A percentile compares a stretch with the other conserved stretches of the same genome.
These are phyloP conservation scores for Senna siamea DNA, from an alignment of 306 rosid species.

Conservation along the genomic window DNA sequence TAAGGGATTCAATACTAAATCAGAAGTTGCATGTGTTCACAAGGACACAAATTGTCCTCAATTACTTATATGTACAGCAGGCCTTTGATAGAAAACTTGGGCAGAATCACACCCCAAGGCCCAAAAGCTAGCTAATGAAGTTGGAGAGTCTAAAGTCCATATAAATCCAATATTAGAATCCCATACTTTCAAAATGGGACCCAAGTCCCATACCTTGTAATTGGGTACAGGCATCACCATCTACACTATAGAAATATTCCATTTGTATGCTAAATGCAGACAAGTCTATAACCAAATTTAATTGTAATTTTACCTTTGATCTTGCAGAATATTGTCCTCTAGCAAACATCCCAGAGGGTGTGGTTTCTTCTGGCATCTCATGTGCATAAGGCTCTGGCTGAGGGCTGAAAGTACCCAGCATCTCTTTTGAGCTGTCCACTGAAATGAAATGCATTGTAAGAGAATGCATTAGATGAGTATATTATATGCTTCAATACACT, in stretches of 20 bases:
- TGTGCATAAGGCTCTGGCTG: conserved; percentile 78
- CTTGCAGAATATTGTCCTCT: conserved; percentile 87
- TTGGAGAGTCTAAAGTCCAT: too few relatives aligned
- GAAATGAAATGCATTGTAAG: conserved; percentile 36
- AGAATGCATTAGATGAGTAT: conserved; percentile 13
- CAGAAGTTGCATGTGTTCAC: not conserved
- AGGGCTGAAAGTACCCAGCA: conserved; percentile 96
- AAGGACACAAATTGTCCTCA: not conserved
- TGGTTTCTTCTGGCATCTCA: conserved; percentile 86
- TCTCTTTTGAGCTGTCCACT: conserved; percentile 86
- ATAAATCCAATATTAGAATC: too few relatives aligned
- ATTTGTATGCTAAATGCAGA: too few relatives aligned
- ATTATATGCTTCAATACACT: not conserved
- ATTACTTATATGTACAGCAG: not conserved
- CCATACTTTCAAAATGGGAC: too few relatives aligned
- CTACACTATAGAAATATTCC: too few relatives aligned
- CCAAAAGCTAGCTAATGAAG: too few relatives aligned
- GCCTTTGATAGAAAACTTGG: not conserved
- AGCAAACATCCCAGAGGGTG: conserved; percentile 87
- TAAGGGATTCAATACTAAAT: not conserved
- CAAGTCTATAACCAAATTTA: too few relatives aligned
- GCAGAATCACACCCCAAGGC: too few relatives aligned
- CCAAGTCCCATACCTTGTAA: too few relatives aligned
- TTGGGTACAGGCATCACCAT: too few relatives aligned
- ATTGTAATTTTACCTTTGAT: conserved; percentile 58